These are phyloP conservation scores for Liriodendron chinense DNA, from an alignment of 164 flowering plant genomes.

Conservation along the genomic window DNA sequence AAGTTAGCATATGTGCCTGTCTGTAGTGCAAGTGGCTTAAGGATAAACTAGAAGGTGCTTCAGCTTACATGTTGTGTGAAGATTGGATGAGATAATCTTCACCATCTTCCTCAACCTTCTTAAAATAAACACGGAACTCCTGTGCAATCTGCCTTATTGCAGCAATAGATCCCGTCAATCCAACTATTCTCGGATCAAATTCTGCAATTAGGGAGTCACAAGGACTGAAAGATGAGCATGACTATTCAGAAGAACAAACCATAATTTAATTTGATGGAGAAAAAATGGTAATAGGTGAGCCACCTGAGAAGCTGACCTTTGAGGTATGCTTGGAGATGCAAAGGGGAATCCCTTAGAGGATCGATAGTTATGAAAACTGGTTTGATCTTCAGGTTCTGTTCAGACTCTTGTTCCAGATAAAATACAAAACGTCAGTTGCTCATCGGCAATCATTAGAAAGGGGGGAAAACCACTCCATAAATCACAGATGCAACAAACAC, in stretches of 20 bases:
- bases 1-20: not conserved
- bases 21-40: not conserved
- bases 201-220: conserved; percentile 42
- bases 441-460: not conserved
- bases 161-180: conserved; percentile 57
- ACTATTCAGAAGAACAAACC: not conserved
- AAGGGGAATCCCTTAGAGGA: conserved; percentile 80
- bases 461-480: not conserved
- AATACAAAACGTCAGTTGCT: conserved; percentile 14
- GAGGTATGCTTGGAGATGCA: conserved; percentile 79
- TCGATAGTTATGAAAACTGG: conserved; percentile 80
- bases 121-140: conserved; percentile 76
- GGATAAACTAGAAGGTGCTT: not conserved
- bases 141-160: conserved; percentile 76
- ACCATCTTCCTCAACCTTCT: conserved; percentile 78
- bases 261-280: not conserved
- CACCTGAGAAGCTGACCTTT: conserved; percentile 41
- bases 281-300: not conserved
- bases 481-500: not conserved
- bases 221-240: not conserved
- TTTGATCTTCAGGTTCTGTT: conserved; percentile 49
- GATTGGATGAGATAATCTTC: conserved; percentile 81
- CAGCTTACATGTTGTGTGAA: conserved; percentile 77
- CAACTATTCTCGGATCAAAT: conserved; percentile 74
- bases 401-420: conserved; percentile 15